A percentile compares a stretch with the other conserved stretches of the same genome.
Conservation (phyloP, 768 basidiomycete genomes). For the Coprinopsis sp. region DNA sequence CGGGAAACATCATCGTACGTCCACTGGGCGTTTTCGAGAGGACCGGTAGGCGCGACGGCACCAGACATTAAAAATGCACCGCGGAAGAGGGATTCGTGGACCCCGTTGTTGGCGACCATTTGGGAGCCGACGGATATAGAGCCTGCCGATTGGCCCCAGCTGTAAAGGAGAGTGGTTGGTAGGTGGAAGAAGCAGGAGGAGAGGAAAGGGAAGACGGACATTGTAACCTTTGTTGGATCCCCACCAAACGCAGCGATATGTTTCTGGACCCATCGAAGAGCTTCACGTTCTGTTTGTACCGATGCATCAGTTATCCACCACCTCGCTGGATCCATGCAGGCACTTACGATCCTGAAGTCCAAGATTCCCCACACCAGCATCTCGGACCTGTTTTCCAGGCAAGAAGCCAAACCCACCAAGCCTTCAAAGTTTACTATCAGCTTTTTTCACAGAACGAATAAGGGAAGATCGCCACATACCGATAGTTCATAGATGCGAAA, state of each 20-base stretch:
- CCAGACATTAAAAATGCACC: no score
- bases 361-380: conserved; percentile 52
- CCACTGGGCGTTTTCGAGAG: no score
- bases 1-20: no score
- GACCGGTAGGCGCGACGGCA: no score
- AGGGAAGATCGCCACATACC: conserved; percentile 15
- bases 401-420: conserved; percentile 47
- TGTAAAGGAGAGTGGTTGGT: no score
- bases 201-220: conserved; percentile 39
- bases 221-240: conserved; percentile 55
- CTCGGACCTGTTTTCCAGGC: conserved; percentile 46
- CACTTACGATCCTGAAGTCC: conserved; percentile 63
- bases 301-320: neutral
- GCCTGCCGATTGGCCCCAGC: no score
- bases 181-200: no score
- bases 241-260: conserved; percentile 64
- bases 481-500: conserved; percentile 54
- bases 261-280: conserved; percentile 61
- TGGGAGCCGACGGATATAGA: no score
- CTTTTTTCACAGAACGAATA: neutral
- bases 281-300: conserved; percentile 41
- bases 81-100: no score
- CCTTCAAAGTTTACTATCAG: neutral
- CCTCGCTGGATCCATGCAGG: neutral
- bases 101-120: no score